Conservation (phyloP, 1,284 basidiomycete species). For the Puccinia triticina region DNA sequence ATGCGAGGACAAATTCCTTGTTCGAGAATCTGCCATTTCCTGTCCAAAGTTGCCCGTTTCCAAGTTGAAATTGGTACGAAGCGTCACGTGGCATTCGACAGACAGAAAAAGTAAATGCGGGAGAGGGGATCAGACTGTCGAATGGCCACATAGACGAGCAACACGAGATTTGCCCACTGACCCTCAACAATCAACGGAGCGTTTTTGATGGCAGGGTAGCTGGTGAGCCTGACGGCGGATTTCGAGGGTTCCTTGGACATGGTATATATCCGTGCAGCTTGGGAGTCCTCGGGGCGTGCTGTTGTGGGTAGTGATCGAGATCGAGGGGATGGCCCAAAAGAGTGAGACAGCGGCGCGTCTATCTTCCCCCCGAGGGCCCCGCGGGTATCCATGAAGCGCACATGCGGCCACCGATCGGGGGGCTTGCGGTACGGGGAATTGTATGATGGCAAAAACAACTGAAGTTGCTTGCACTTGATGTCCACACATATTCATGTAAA, state of each 20-base stretch:
- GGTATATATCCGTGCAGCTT: background rate
- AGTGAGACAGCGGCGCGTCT: too few species aligned
- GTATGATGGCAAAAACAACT: too few species aligned
- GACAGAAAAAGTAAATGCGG: background rate
- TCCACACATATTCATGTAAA: too few species aligned
- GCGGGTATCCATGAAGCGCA: too few species aligned
- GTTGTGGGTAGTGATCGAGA: too few species aligned
- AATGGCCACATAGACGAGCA: background rate
- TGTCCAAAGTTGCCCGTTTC: background rate
- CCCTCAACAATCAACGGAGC: constrained; percentile 39
- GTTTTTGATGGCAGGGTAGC: constrained; percentile 46
- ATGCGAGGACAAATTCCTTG: constrained; percentile 13
- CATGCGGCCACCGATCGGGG: too few species aligned
- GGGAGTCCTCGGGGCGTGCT: background rate
- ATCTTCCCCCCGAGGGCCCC: too few species aligned
- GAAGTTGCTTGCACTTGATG: too few species aligned
- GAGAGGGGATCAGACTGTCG: too few species aligned
- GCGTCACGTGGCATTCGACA: background rate
- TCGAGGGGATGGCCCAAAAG: too few species aligned
- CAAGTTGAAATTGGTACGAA: background rate
- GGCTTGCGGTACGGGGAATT: too few species aligned
- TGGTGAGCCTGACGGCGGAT: constrained; percentile 9
- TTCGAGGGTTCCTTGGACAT: constrained; percentile 27
- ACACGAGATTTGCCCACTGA: constrained; percentile 17
- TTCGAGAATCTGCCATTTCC: constrained; percentile 50